Conservation (phyloP, 257 asterid species). For the Agastache rugosa region DNA sequence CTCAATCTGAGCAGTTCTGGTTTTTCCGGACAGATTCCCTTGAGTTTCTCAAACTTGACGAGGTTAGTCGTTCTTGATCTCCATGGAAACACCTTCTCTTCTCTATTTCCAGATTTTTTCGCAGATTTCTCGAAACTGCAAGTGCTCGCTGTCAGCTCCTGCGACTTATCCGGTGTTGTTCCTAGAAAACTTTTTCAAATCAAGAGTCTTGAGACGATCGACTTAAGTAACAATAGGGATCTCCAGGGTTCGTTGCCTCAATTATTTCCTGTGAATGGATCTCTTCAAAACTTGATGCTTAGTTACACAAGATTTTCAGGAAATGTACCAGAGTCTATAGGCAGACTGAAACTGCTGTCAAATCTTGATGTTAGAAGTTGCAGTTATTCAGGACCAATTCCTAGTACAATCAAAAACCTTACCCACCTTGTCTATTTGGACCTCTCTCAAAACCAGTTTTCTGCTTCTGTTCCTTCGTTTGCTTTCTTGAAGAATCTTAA, state of each 20-base stretch:
- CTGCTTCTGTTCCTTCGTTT: slow-evolving; percentile 57
- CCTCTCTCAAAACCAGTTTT: slow-evolving; percentile 47
- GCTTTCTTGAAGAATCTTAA: slow-evolving; percentile 46
- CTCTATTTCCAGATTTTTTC: slow-evolving; percentile 48
- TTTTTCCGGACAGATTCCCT: slow-evolving; percentile 50
- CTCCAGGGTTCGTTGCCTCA: slow-evolving; percentile 64
- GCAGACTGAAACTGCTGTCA: slow-evolving; percentile 49
- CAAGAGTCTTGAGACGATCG: slow-evolving; percentile 45
- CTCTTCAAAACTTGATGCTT: slow-evolving; percentile 53
- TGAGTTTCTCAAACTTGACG: slow-evolving; percentile 41
- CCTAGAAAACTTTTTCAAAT: slow-evolving; percentile 57
- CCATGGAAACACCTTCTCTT: slow-evolving; percentile 46
- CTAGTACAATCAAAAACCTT: slow-evolving; percentile 53
- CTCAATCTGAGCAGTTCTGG: slow-evolving; percentile 53
- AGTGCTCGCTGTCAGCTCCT: slow-evolving; percentile 41
- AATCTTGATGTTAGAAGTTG: slow-evolving; percentile 45
- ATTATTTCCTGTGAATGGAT: slow-evolving; percentile 44
- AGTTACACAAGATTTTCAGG: slow-evolving; percentile 53
- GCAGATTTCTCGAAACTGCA: slow-evolving; percentile 50
- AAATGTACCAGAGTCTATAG: slow-evolving; percentile 53
- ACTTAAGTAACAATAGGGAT: slow-evolving; percentile 46
- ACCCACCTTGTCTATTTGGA: slow-evolving; percentile 47
- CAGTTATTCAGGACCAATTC: slow-evolving; percentile 57
- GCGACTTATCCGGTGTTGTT: slow-evolving; percentile 45
- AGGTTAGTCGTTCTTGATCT: slow-evolving; percentile 55